Conservation (phyloP, 2,329 filamentous ascomycete genomes). For the Emericellopsis cladophorae region DNA sequence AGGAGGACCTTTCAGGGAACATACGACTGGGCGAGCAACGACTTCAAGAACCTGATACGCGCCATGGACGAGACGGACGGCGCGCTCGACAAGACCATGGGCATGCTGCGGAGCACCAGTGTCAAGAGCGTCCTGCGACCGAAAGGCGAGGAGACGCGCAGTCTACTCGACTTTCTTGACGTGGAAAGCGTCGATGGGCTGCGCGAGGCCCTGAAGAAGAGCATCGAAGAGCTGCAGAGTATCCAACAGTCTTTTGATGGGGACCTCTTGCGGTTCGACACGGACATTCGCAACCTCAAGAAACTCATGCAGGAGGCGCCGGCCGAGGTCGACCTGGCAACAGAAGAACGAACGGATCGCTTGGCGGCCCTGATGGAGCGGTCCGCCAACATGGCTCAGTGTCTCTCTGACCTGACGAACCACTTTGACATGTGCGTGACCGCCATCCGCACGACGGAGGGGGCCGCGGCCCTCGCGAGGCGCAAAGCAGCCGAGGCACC, state of each 20-base stretch:
- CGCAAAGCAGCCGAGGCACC: conserved; percentile 54
- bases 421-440: conserved; percentile 93
- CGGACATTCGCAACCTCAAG: conserved; percentile 55
- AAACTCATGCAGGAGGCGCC: conserved; percentile 36
- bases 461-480: conserved; percentile 56
- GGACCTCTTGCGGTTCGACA: conserved; percentile 63
- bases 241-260: conserved; percentile 64
- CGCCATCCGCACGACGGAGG: conserved; percentile 82
- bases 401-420: conserved; percentile 66
- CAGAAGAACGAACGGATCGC: conserved; percentile 27
- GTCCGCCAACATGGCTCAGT: conserved; percentile 70
- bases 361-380: conserved; percentile 50
- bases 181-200: conserved; percentile 55
- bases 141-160: conserved; percentile 43
- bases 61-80: conserved; percentile 55
- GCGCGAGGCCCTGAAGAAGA: conserved; percentile 52
- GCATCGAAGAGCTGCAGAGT: conserved; percentile 57
- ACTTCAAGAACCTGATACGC: conserved; percentile 49
- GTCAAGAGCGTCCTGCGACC: conserved; percentile 55
- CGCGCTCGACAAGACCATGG: conserved; percentile 53
- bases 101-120: conserved; percentile 46
- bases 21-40: conserved; percentile 43
- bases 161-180: conserved; percentile 65
- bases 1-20: conserved; percentile 38
- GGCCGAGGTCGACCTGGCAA: conserved; percentile 15